Percentiles rank a stretch among this genome's conserved stretches.
Conservation (phyloP, 495 filamentous ascomycete genomes). For the Ramalina peruviana region DNA sequence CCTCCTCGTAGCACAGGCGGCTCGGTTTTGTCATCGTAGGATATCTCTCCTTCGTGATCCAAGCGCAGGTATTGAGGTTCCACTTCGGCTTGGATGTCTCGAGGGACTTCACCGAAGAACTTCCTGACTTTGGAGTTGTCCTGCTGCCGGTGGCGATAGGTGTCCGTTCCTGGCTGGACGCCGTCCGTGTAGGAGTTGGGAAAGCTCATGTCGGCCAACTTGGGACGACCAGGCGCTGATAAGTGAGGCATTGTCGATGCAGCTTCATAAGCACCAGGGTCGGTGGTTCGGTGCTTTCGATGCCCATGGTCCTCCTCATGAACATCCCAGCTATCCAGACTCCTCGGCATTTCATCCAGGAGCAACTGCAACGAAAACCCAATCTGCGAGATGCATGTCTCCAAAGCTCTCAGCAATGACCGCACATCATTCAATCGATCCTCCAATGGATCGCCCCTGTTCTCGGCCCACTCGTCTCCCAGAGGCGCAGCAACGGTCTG, state of each 20-base stretch:
- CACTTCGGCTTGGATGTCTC: slow-evolving; percentile 44
- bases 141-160: slow-evolving; percentile 47
- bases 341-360: slow-evolving; percentile 53
- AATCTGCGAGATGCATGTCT: slow-evolving; percentile 75
- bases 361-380: slow-evolving; percentile 78
- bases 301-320: slow-evolving; percentile 20
- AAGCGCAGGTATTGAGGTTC: slow-evolving; percentile 71
- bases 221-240: slow-evolving; percentile 29
- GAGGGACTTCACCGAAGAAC: slow-evolving; percentile 79
- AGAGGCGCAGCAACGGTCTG: slow-evolving; percentile 80
- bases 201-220: slow-evolving; percentile 55
- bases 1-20: slow-evolving; percentile 71
- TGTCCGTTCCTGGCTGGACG: slow-evolving; percentile 41
- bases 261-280: slow-evolving; percentile 14
- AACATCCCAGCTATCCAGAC: not conserved
- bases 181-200: slow-evolving; percentile 56
- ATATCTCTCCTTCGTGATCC: slow-evolving; percentile 80
- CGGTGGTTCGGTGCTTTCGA: slow-evolving; percentile 9
- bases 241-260: slow-evolving; percentile 32
- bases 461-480: slow-evolving; percentile 87
- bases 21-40: slow-evolving; percentile 67
- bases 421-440: slow-evolving; percentile 69
- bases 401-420: slow-evolving; percentile 60
- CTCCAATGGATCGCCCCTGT: slow-evolving; percentile 83
- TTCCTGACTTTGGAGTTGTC: slow-evolving; percentile 67